Base-by-base conservation (phyloP, 1,284 basidiomycete species). In the Papiliotrema flavescens region DNA sequence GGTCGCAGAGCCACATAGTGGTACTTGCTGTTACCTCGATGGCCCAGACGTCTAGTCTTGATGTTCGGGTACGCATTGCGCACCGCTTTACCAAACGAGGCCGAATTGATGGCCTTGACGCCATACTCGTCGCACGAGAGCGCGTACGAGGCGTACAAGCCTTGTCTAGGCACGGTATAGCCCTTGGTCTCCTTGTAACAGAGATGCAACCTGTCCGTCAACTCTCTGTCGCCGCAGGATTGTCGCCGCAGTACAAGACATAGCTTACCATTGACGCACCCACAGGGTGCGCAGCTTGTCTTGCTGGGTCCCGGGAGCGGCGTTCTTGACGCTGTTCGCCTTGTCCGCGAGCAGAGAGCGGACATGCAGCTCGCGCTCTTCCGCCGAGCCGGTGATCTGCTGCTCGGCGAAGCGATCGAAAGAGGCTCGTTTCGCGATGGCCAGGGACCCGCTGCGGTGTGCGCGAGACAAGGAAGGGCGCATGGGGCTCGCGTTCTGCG, bases 71-170 rank as follows among this genome's bases (percentile, higher is more conserved):
- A 96, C 75, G 89, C 91, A 54, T 89, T 83, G 59, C 90, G 82
- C 67, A 96, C 92, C 48, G 90, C 90, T 78, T 96, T 95, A 60
- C 91, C 91, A 65, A 95, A 82, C 4, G 90, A 92, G 58, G 92
- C 91, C 41, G 91, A 90, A 79, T 93, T 95, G 79, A 94, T 90
- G 69, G 92, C 89, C 57, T 64, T 59, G 26, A 71, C 44, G 13
- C 67, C 70, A 56, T 69, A 70, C 35, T 71, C 69, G n/a, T 66
- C 59, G 76, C 90, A 94, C 53, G 91, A 85, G 57, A 89, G 82
- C 57, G 88, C 84, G 78, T 94, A 95, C 40, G 90, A 92, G 70
- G 90, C 89, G 77, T 94, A 95, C 51, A 95, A 82, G 7, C 90
- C 91, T 71, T 94, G 91, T 49, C 91, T 85, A 43, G 91, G 89